Evolutionary conservation across 2,329 filamentous ascomycete genomes (phyloP).

Genomic region (Cordyceps farinosa): DNA sequence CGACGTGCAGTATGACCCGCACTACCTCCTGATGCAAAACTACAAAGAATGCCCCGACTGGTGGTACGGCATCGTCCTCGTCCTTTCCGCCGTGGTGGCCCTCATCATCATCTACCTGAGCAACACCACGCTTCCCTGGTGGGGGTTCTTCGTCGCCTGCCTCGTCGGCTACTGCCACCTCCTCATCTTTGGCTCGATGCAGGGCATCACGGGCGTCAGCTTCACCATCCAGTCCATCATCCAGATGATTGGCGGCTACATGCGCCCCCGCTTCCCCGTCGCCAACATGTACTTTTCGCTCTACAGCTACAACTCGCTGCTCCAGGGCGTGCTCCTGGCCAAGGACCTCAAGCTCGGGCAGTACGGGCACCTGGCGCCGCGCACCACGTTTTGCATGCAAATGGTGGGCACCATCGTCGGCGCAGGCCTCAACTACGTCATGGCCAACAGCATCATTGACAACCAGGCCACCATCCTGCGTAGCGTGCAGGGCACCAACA

Average conservation of each 20-base stretch:
- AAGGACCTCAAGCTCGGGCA: constrained; percentile 30
- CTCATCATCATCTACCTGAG: constrained; percentile 35
- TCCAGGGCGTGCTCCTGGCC: constrained; percentile 31
- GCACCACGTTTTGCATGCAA: constrained; percentile 30
- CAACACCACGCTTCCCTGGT: constrained; percentile 30
- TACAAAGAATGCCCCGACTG: constrained; percentile 41
- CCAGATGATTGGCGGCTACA: constrained; percentile 47
- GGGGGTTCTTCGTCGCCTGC: constrained; percentile 40
- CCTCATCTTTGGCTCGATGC: constrained; percentile 38
- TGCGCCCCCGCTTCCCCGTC: constrained; percentile 39
- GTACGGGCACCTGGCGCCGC: constrained; percentile 28
- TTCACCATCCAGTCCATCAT: constrained; percentile 37
- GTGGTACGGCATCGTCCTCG: constrained; percentile 39
- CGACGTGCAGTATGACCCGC: constrained; percentile 33
- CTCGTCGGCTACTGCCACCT: constrained; percentile 34
- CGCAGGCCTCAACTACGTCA: constrained; percentile 42
- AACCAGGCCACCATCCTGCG: constrained; percentile 40
- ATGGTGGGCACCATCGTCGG: constrained; percentile 40
- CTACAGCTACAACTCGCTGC: constrained; percentile 32
- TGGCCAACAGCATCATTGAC: constrained; percentile 43
- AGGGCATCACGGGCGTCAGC: constrained; percentile 38
- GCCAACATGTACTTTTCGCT: constrained; percentile 44
- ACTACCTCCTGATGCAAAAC: constrained; percentile 38
- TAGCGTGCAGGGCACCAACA: constrained; percentile 38
- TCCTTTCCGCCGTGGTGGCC: constrained; percentile 34